phyloP scores from a whole-genome alignment of 495 filamentous ascomycete species.

The Diplogelasinospora grovesii region DNA sequence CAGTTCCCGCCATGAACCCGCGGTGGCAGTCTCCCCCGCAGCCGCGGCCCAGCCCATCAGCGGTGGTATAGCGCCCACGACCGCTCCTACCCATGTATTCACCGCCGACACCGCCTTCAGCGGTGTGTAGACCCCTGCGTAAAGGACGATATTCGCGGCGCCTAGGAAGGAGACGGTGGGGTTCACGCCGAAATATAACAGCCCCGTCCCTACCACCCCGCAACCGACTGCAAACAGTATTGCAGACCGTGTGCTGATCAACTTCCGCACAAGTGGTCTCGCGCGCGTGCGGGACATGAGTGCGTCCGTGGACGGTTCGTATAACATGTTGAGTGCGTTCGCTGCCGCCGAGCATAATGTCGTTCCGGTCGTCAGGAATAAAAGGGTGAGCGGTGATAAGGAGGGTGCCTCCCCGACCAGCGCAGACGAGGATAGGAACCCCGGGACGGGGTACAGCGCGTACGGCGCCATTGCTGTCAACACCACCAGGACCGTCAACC shows the following conservation, averaged over 20 bases:
- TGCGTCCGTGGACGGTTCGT: conserved; percentile 84
- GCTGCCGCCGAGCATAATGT: conserved; percentile 78
- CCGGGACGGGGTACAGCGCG: conserved; percentile 82
- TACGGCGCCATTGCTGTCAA: conserved; percentile 89
- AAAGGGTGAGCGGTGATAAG: conserved; percentile 79
- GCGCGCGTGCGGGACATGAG: conserved; percentile 89
- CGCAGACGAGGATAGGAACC: conserved; percentile 62
- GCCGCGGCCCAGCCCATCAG: conserved; percentile 97
- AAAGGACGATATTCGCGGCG: conserved; percentile 76
- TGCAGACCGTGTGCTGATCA: conserved; percentile 70
- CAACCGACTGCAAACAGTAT: conserved; percentile 69
- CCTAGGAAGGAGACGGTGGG: conserved; percentile 86
- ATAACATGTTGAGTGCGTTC: conserved; percentile 94
- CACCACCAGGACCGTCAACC: conserved; percentile 84
- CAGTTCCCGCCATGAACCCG: conserved; percentile 69
- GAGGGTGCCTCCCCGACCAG: conserved; percentile 63
- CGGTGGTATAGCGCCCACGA: conserved; percentile 90
- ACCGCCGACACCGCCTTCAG: conserved; percentile 79
- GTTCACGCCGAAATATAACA: conserved; percentile 85
- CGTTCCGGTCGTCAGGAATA: conserved; percentile 87
- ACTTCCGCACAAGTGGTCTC: conserved; percentile 76
- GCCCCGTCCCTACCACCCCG: conserved; percentile 56
- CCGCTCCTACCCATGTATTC: conserved; percentile 92
- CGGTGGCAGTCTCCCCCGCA: conserved; percentile 72
- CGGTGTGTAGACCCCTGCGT: conserved; percentile 88